Percentiles rank a stretch among this genome's conserved stretches.
Evolutionary conservation across 352 stramenopile genomes (phyloP).

Genomic region (Phytopythium boreale): DNA sequence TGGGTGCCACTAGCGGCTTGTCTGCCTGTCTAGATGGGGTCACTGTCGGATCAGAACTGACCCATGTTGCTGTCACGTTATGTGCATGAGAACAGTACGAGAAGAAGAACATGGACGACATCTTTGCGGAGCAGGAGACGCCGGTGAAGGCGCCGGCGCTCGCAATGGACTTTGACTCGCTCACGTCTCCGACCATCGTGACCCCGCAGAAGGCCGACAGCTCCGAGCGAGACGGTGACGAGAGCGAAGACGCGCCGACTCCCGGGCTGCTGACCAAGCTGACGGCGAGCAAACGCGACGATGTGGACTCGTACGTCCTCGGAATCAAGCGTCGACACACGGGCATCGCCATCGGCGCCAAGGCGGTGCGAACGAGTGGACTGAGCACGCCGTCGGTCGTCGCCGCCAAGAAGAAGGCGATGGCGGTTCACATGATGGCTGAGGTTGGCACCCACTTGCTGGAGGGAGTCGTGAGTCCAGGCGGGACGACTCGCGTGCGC

Average conservation of each 20-base stretch:
- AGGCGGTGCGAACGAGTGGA: slow-evolving; percentile 10
- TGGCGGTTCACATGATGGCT: slow-evolving; percentile 43
- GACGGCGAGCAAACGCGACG: slow-evolving; percentile 51
- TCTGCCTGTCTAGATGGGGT: no score
- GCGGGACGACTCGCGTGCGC: slow-evolving; percentile 56
- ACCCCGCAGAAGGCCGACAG: slow-evolving; percentile 15
- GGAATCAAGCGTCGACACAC: slow-evolving; percentile 56
- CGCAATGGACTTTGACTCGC: slow-evolving; percentile 39
- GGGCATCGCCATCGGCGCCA: slow-evolving; percentile 31
- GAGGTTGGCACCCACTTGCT: slow-evolving; percentile 43
- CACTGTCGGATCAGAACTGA: not conserved
- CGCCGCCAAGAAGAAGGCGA: slow-evolving; percentile 29
- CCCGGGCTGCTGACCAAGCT: slow-evolving; percentile 50
- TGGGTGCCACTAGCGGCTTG: not conserved
- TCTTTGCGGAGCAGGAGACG: slow-evolving; percentile 52
- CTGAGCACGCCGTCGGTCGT: slow-evolving; percentile 9
- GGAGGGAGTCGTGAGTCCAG: slow-evolving; percentile 54
- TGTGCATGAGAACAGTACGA: slow-evolving; percentile 39
- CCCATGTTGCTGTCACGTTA: not conserved
- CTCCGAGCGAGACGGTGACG: slow-evolving; percentile 29
- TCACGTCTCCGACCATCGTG: slow-evolving; percentile 44
- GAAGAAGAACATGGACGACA: slow-evolving; percentile 68
- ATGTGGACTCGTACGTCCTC: slow-evolving; percentile 77
- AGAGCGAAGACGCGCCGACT: slow-evolving; percentile 26
- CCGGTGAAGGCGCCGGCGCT: slow-evolving; percentile 32